Conservation (phyloP, 805 yeast genomes). For the Schwanniomyces pseudopolymorphus region DNA sequence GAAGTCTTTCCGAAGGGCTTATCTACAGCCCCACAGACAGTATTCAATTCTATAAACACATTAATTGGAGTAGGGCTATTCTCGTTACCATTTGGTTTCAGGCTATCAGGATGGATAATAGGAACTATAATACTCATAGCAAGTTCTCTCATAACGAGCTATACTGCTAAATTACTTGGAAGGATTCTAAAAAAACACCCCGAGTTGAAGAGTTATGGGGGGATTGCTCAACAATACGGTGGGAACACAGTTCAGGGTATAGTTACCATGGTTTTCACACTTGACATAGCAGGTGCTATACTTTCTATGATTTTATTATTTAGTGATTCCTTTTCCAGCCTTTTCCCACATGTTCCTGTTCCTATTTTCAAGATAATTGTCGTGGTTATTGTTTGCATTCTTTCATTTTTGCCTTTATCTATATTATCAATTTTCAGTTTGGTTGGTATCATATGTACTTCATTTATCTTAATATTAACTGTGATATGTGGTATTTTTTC, state of each 20-base stretch:
- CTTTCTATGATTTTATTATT: slow-evolving; percentile 58
- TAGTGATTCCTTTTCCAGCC: slow-evolving; percentile 55
- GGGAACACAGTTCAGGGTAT: slow-evolving; percentile 45
- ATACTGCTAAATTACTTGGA: slow-evolving; percentile 57
- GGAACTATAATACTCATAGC: slow-evolving; percentile 44
- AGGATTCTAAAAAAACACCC: slow-evolving; percentile 41
- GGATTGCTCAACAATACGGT: slow-evolving; percentile 51
- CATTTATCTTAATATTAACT: slow-evolving; percentile 47
- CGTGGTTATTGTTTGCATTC: slow-evolving; percentile 37
- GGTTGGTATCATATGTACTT: slow-evolving; percentile 56
- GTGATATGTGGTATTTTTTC: slow-evolving; percentile 46
- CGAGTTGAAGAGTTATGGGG: slow-evolving; percentile 53
- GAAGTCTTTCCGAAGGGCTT: slow-evolving; percentile 15
- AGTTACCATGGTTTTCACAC: slow-evolving; percentile 49
- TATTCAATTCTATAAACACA: slow-evolving; percentile 69
- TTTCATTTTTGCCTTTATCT: slow-evolving; percentile 57
- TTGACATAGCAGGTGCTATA: slow-evolving; percentile 63
- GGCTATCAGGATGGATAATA: slow-evolving; percentile 63
- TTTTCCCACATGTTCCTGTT: slow-evolving; percentile 38
- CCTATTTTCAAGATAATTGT: slow-evolving; percentile 43
- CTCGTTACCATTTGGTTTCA: slow-evolving; percentile 69
- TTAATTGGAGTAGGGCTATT: slow-evolving; percentile 75
- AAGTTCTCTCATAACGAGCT: slow-evolving; percentile 50
- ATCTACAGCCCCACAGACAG: slow-evolving; percentile 68
- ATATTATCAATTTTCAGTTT: slow-evolving; percentile 54